phyloP scores from a whole-genome alignment of 2,329 filamentous ascomycete genomes.

The Mycogone perniciosa region DNA sequence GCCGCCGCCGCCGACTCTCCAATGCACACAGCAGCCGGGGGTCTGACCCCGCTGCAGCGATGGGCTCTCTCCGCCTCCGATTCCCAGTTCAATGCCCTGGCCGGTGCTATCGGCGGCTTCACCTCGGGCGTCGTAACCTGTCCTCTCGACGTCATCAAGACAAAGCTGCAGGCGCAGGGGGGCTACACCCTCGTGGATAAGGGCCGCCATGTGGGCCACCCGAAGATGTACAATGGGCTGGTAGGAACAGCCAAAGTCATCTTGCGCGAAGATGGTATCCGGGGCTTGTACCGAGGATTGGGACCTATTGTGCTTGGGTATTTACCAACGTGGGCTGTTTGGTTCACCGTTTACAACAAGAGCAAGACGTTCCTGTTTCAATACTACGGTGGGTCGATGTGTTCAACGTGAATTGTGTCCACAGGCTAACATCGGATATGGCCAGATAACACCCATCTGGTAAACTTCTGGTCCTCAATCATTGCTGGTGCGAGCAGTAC shows the following conservation, averaged over 20 bases:
- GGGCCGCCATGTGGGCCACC: conserved; percentile 42
- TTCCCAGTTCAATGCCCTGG: conserved; percentile 71
- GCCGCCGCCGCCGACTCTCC: conserved; percentile 24
- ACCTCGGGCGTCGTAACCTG: conserved; percentile 93
- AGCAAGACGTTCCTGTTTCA: conserved; percentile 69
- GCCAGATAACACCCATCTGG: conserved; percentile 66
- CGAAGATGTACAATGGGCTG: conserved; percentile 74
- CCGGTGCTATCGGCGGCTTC: conserved; percentile 83
- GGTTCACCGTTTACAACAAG: conserved; percentile 92
- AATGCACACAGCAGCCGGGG: conserved; percentile 25
- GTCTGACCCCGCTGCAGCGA: conserved; percentile 43
- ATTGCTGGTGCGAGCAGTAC: conserved; percentile 89
- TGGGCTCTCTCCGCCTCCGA: conserved; percentile 53
- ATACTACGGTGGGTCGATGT: conserved; percentile 48
- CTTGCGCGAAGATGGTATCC: conserved; percentile 79
- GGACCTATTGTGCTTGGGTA: conserved; percentile 95
- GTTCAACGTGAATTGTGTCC: conserved; percentile 14
- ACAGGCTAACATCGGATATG: background rate
- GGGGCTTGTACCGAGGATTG: conserved; percentile 86
- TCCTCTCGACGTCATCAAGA: conserved; percentile 98
- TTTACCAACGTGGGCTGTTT: conserved; percentile 95
- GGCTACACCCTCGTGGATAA: conserved; percentile 58
- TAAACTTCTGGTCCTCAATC: conserved; percentile 85
- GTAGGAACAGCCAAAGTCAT: conserved; percentile 81
- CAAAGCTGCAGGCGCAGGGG: conserved; percentile 92